These are phyloP conservation scores for Tulasnella sp. DNA, from an alignment of 768 basidiomycete species.

Conservation along the genomic window DNA sequence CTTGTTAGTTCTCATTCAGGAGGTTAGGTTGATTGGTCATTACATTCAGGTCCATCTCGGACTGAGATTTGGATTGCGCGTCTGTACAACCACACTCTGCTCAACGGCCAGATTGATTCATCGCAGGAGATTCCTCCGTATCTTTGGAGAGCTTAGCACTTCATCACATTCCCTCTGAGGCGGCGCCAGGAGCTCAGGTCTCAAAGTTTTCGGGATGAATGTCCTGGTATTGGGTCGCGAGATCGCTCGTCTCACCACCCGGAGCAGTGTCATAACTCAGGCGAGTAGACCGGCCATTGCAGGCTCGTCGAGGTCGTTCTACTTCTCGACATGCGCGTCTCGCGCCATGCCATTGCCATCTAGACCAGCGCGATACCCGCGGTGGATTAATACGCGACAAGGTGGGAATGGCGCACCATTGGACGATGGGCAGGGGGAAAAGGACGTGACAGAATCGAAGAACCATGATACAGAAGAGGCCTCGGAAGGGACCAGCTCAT, in stretches of 20 bases:
- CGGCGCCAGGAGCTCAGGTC: not conserved
- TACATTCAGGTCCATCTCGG: not conserved
- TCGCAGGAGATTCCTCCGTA: not conserved
- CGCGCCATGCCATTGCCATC: conserved; percentile 11
- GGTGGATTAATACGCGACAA: conserved; percentile 26
- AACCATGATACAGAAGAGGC: not conserved
- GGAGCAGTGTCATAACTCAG: too few species aligned
- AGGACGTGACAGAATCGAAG: conserved; percentile 15
- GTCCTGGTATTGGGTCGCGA: too few species aligned
- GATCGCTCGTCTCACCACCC: too few species aligned
- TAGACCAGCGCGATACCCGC: conserved; percentile 22
- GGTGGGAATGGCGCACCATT: conserved; percentile 17
- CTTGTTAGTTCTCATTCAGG: not conserved
- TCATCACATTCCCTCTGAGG: not conserved
- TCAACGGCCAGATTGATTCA: not conserved
- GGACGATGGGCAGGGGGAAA: conserved; percentile 6
- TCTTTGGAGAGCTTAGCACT: not conserved
- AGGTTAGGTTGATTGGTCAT: too few species aligned
- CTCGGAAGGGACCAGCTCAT: not conserved
- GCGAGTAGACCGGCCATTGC: not conserved
- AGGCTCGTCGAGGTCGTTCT: not conserved
- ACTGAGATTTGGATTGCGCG: not conserved
- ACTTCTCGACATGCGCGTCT: conserved; percentile 9
- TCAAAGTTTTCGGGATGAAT: too few species aligned
- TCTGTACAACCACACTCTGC: conserved; percentile 2